Conservation (phyloP, 2,329 filamentous ascomycete genomes). For the Microsporum ferrugineum region DNA sequence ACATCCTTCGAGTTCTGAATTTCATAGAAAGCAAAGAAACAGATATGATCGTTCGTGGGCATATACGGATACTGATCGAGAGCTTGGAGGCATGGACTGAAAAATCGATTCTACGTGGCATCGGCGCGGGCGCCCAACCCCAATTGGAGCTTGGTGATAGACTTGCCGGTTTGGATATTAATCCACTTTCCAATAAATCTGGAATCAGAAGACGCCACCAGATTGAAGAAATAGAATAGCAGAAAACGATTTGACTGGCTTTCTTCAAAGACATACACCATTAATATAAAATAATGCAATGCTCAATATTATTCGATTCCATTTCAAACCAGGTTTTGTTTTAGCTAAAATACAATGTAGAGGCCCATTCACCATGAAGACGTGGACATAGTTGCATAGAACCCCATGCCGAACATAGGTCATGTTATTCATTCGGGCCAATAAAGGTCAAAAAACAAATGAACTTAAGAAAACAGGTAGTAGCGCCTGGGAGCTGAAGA, state of each 20-base stretch:
- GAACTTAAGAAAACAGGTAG: not conserved
- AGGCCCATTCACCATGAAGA: not conserved
- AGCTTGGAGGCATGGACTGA: constrained; percentile 35
- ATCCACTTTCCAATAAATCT: constrained; percentile 19
- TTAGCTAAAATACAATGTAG: not conserved
- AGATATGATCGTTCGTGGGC: constrained; percentile 30
- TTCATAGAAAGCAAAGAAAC: constrained; percentile 31
- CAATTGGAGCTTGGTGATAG: constrained; percentile 27
- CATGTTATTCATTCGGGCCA: not conserved
- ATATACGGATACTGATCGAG: constrained; percentile 31
- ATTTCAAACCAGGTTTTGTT: not conserved
- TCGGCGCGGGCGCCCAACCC: constrained; percentile 14
- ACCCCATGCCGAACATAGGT: not conserved
- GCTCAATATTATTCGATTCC: not conserved
- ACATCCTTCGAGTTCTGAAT: constrained; percentile 27
- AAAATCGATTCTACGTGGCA: constrained; percentile 31
- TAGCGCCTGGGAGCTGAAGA: not conserved
- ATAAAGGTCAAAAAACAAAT: not conserved
- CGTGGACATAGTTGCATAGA: not conserved
- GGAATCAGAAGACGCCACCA: constrained; percentile 19
- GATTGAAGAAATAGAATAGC: constrained; percentile 36
- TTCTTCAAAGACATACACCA: not conserved
- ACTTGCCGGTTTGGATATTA: constrained; percentile 29
- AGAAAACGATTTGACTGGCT: not conserved
- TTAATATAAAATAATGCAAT: not conserved